Evolutionary conservation across 78 protist species (phyloP).

Genomic region (slime mould (Dictyostelium discoideum)): dicty_2.7 NC_007089.4:2864501-2865000

Average conservation of each 20-base stretch:
- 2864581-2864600: conserved; percentile 52
- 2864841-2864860: conserved; percentile 40
- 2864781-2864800: conserved; percentile 34
- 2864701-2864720: conserved; percentile 33
- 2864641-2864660: conserved; percentile 45
- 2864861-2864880: neutral
- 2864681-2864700: conserved; percentile 58
- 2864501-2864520: too few relatives aligned
- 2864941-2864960: conserved; percentile 7
- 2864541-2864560: conserved; percentile 19
- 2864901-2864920: conserved; percentile 31
- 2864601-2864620: conserved; percentile 31
- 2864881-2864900: neutral
- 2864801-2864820: conserved; percentile 24
- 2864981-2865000: conserved; percentile 3
- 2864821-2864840: conserved; percentile 42
- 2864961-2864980: conserved; percentile 13
- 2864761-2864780: conserved; percentile 64
- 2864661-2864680: conserved; percentile 43
- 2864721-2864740: conserved; percentile 43
- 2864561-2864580: conserved; percentile 66
- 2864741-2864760: conserved; percentile 44
- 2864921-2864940: conserved; percentile 46
- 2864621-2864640: conserved; percentile 37
- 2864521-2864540: conserved; percentile 44